A percentile compares a stretch with the other conserved stretches of the same genome.
Conservation (phyloP, 1,139 yeast genomes). For the Magnusiomyces fungicola region DNA sequence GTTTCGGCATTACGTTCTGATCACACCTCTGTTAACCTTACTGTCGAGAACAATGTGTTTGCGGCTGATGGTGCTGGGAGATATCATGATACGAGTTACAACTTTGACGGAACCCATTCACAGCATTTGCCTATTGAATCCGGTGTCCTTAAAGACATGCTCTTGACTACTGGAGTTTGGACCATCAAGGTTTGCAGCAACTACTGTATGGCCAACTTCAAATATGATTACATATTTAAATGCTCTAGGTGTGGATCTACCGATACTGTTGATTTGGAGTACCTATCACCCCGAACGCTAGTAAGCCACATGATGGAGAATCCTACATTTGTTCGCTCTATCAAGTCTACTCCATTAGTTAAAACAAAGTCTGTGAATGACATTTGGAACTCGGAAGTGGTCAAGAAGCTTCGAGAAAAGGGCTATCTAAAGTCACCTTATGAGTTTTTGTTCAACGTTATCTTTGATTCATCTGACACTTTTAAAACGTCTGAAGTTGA, state of each 20-base stretch:
- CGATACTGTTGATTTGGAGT: conserved; percentile 1
- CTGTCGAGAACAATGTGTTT: too few relatives aligned
- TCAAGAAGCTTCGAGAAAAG: not conserved
- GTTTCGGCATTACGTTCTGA: not conserved
- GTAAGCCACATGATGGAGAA: conserved; percentile 3
- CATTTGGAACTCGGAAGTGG: conserved; percentile 1
- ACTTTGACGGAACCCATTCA: too few relatives aligned
- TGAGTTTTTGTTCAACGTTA: not conserved
- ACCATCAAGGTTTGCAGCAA: not conserved
- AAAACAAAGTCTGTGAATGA: not conserved
- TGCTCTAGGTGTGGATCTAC: not conserved
- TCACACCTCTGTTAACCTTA: too few relatives aligned
- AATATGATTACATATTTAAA: not conserved
- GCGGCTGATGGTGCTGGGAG: too few relatives aligned
- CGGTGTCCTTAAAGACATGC: not conserved
- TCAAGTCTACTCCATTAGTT: not conserved
- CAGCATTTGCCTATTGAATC: not conserved
- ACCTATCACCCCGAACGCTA: not conserved
- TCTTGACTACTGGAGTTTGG: not conserved
- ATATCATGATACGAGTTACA: too few relatives aligned
- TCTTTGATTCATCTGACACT: not conserved
- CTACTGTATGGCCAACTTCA: not conserved
- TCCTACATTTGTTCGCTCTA: not conserved
- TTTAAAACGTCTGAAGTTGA: conserved; percentile 2
- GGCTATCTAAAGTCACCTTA: conserved; percentile 1